A percentile compares a stretch with the other conserved stretches of the same genome.
Conservation (phyloP, 108 stramenopile species). For the Conticribra guillardii region DNA sequence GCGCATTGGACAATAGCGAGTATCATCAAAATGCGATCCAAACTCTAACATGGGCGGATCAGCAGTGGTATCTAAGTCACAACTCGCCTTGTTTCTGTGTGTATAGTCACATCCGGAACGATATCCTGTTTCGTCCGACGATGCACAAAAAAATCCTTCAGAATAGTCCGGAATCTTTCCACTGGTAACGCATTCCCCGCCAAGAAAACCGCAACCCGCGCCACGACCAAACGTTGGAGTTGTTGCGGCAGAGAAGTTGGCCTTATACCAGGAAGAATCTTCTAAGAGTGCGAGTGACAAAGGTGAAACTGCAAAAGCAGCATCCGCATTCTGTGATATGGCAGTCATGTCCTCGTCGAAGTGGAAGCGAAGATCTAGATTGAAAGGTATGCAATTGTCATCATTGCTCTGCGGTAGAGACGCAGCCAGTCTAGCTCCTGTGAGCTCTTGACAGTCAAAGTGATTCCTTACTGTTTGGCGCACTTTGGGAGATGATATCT, state of each 20-base stretch:
- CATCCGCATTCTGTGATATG: conserved; percentile 36
- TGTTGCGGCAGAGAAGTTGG: conserved; percentile 61
- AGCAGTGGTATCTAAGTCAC: too few species aligned
- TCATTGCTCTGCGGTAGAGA: conserved; percentile 10
- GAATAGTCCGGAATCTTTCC: conserved; percentile 59
- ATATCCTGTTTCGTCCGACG: conserved; percentile 18
- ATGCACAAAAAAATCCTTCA: conserved; percentile 24
- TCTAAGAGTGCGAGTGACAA: conserved; percentile 75
- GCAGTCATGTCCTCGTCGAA: conserved; percentile 65
- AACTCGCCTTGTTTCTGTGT: conserved; percentile 33
- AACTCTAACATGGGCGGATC: too few species aligned
- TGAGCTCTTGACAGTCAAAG: conserved; percentile 76
- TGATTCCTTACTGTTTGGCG: conserved; percentile 75
- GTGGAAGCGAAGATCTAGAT: conserved; percentile 74
- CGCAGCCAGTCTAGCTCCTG: conserved; percentile 75
- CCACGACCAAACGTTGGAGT: conserved; percentile 72
- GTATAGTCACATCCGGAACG: conserved; percentile 39
- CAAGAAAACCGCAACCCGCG: conserved; percentile 78
- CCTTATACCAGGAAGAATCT: conserved; percentile 86
- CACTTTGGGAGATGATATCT: conserved; percentile 77
- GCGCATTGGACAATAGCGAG: conserved; percentile 41
- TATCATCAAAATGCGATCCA: conserved; percentile 34
- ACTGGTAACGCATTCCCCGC: conserved; percentile 58
- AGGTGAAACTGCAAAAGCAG: conserved; percentile 54
- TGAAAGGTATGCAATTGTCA: conserved; percentile 60